Evolutionary conservation across 192 early-diverging fungal genomes (phyloP).

Genomic region (Coemansia sp.): DNA sequence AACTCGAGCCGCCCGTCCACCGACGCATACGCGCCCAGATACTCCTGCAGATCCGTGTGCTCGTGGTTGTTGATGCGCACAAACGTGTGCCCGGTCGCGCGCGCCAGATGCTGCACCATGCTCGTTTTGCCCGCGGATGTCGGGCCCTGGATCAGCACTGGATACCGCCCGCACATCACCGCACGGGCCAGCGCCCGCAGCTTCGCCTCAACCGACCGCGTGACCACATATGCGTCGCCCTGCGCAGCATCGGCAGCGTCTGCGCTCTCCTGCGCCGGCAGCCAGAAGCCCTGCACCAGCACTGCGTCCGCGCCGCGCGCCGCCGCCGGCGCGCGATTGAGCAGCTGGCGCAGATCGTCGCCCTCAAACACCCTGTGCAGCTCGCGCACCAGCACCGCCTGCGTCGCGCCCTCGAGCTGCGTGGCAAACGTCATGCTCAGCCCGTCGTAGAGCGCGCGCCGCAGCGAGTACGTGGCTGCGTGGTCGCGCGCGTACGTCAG

Average conservation of each 20-base stretch:
- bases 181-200: slow-evolving; percentile 87
- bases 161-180: slow-evolving; percentile 85
- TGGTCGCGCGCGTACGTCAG: slow-evolving; percentile 77
- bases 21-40: slow-evolving; percentile 90
- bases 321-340: slow-evolving; percentile 21
- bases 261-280: slow-evolving; percentile 54
- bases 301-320: slow-evolving; percentile 46
- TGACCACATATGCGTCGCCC: slow-evolving; percentile 72
- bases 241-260: slow-evolving; percentile 27
- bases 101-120: slow-evolving; percentile 96
- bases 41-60: slow-evolving; percentile 98
- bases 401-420: slow-evolving; percentile 71
- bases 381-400: slow-evolving; percentile 40
- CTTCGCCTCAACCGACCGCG: slow-evolving; percentile 81
- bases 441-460: slow-evolving; percentile 89
- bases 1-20: slow-evolving; percentile 87
- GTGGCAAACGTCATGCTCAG: slow-evolving; percentile 95
- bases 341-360: slow-evolving; percentile 29
- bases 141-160: slow-evolving; percentile 97
- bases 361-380: slow-evolving; percentile 29
- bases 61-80: slow-evolving; percentile 99
- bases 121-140: slow-evolving; percentile 97
- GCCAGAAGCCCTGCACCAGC: slow-evolving; percentile 87
- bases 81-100: slow-evolving; percentile 86
- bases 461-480: slow-evolving; percentile 71